These are phyloP conservation scores for Penicillium pulvis DNA, from an alignment of 495 filamentous ascomycete species.

Conservation along the genomic window DNA sequence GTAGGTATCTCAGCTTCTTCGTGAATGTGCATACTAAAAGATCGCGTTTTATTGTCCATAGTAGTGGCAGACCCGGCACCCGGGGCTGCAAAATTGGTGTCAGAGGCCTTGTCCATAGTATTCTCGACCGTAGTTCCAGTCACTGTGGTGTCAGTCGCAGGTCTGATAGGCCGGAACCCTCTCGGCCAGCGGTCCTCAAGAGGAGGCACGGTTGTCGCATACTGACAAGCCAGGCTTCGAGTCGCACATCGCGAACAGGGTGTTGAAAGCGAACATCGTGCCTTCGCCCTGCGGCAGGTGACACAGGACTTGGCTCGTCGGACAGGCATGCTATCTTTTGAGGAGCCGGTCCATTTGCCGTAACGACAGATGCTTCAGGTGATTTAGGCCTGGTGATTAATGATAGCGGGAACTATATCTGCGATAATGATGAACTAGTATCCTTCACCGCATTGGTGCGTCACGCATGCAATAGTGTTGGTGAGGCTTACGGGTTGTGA, in stretches of 20 bases:
- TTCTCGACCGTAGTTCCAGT: no score
- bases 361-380: no score
- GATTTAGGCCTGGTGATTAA: no score
- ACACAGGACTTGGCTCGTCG: constrained; percentile 2
- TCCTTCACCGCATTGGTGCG: no score
- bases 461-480: no score
- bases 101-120: no score
- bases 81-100: neutral
- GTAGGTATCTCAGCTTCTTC: no score
- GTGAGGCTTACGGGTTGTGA: no score
- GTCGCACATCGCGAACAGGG: constrained; percentile 1
- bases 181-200: neutral
- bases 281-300: neutral
- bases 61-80: neutral
- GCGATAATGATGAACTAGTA: no score
- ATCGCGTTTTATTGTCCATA: neutral
- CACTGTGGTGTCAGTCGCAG: neutral
- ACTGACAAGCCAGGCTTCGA: constrained; percentile 1
- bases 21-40: no score
- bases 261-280: constrained; percentile 3
- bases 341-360: neutral
- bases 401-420: no score
- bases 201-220: neutral
- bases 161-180: neutral
- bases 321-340: neutral